Evolutionary conservation across 768 basidiomycete genomes (phyloP).

Genomic region (Rubroboletus satanas): DNA sequence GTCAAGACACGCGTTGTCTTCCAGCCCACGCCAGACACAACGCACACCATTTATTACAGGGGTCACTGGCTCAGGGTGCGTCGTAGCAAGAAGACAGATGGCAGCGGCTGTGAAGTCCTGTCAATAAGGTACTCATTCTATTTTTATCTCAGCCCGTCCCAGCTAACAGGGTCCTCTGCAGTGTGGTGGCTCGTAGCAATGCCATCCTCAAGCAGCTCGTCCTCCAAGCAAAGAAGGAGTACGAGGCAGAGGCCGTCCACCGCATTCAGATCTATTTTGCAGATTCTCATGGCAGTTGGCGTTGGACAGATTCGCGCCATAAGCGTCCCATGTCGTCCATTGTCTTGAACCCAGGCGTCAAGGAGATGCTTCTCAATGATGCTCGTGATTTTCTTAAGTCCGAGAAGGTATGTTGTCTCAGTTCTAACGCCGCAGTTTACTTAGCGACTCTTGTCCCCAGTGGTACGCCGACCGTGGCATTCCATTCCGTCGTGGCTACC

Average conservation of each 20-base stretch:
- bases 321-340: conserved; percentile 88
- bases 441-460: conserved; percentile 31
- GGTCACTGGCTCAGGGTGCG: conserved; percentile 81
- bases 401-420: conserved; percentile 56
- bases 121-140: conserved; percentile 58
- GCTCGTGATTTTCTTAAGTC: conserved; percentile 79
- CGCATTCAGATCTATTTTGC: conserved; percentile 89
- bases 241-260: conserved; percentile 83
- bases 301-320: conserved; percentile 83
- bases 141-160: conserved; percentile 10
- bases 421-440: not conserved
- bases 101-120: conserved; percentile 67
- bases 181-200: conserved; percentile 81
- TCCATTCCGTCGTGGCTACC: conserved; percentile 85
- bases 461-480: conserved; percentile 95
- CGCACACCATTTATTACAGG: conserved; percentile 83
- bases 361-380: conserved; percentile 83
- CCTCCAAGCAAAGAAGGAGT: conserved; percentile 84
- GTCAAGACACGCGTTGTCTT: conserved; percentile 80
- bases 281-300: conserved; percentile 83
- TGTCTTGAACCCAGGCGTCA: conserved; percentile 83
- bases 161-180: conserved; percentile 29
- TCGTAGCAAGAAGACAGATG: conserved; percentile 64
- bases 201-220: conserved; percentile 85
- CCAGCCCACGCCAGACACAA: conserved; percentile 84